Evolutionary conservation across 352 stramenopile species (phyloP), one percentile per base, ranked within the genome.

Genomic region (Pythium aristosporum): DNA sequence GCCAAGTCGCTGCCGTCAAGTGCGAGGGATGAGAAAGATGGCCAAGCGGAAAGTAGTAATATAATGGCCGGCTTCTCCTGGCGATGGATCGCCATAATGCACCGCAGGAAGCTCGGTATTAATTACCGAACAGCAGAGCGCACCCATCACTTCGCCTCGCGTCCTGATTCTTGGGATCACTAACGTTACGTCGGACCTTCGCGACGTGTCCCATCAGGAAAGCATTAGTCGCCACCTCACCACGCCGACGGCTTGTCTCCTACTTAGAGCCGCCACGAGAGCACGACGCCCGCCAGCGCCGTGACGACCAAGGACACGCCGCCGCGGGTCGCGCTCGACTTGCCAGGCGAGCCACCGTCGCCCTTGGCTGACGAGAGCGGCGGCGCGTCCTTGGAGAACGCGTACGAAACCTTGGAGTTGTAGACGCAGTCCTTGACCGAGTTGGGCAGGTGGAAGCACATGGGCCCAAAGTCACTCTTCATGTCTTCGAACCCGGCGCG

Each of bases 391-490:
- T 34, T 59, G 0, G 67, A 67, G 52, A 64, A 73, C 1, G 67
- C 67, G 51, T 73, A 73, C 56, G 41, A 46, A 5, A 73, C 56
- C 3, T 61, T 54, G 8, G 47, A 39, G 43, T 67, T 61, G 51
- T 73, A 73, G 2, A 51, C 56, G 57, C 67, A 73, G 57, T 69
- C 49, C 11, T 9, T 48, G 8, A 67, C 58, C 15, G 42, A 57
- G 56, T 73, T 73, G 18, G 67, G 42, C 21, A 73, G 25, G 46
- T 73, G 67, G 61, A 73, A 73, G 37, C 67, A 73, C 56, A 73
- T 55, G 2, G 67, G 47, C 12, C 66, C 66, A 53, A 72, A 72
- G 55, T 68, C 66, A 15, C 51, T 60, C 42, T 59, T 20, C 54
- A 67, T 49, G 36, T 68, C 54, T 20, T 56, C 51, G 23, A 73